Percentiles rank a stretch among this genome's conserved stretches.
Evolutionary conservation across 768 basidiomycete species (phyloP).

Genomic region (Boletus rex-veris): DNA sequence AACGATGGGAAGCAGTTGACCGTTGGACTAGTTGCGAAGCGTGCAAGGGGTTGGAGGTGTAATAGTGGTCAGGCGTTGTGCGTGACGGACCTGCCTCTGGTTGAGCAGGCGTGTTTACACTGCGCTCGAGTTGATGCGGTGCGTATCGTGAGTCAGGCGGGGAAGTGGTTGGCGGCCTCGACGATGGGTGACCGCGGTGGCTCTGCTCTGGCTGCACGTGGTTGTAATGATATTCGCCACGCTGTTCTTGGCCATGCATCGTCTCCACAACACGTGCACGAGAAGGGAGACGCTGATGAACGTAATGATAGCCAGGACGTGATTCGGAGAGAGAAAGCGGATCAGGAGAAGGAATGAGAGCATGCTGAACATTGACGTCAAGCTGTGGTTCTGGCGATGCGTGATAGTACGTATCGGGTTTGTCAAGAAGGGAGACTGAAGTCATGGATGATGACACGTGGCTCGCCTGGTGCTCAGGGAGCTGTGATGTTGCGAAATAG

Average conservation of each 20-base stretch:
- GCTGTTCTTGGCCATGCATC: slow-evolving; percentile 21
- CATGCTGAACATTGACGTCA: slow-evolving; percentile 30
- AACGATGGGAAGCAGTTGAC: slow-evolving; percentile 15
- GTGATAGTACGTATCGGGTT: slow-evolving; percentile 26
- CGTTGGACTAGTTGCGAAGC: slow-evolving; percentile 22
- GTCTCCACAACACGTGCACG: slow-evolving; percentile 28
- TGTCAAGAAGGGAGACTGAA: slow-evolving; percentile 25
- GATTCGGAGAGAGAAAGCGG: slow-evolving; percentile 31
- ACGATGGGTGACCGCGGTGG: slow-evolving; percentile 12
- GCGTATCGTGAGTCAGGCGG: slow-evolving; percentile 19
- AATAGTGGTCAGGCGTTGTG: slow-evolving; percentile 16
- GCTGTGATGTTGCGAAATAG: slow-evolving; percentile 26
- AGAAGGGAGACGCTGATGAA: slow-evolving; percentile 23
- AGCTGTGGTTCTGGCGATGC: slow-evolving; percentile 25
- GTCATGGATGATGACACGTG: slow-evolving; percentile 29
- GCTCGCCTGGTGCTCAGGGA: slow-evolving; percentile 20
- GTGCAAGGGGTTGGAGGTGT: slow-evolving; percentile 1
- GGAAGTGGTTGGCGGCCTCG: slow-evolving; percentile 17
- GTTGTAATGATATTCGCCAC: slow-evolving; percentile 25
- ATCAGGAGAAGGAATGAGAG: slow-evolving; percentile 24
- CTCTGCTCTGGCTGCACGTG: slow-evolving; percentile 21
- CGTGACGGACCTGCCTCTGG: slow-evolving; percentile 21
- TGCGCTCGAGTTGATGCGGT: slow-evolving; percentile 17
- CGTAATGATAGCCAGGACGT: slow-evolving; percentile 29
- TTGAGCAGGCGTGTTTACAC: slow-evolving; percentile 14